Conservation (phyloP, 1,284 basidiomycete genomes). For the Hypsizygus ulmarius region DNA sequence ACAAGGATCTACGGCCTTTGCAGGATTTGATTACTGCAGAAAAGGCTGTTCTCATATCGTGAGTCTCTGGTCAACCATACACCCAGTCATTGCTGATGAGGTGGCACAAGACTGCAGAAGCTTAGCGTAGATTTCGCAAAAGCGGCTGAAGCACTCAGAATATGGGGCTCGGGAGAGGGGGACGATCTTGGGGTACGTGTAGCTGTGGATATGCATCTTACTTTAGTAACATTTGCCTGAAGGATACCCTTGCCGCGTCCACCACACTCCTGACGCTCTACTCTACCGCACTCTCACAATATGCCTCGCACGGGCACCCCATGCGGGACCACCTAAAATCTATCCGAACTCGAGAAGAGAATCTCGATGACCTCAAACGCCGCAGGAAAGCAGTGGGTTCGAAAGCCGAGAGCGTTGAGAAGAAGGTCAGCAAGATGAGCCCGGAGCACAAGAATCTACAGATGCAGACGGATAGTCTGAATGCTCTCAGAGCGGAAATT, state of each 20-base stretch:
- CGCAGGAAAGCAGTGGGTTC: slow-evolving; percentile 64
- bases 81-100: slow-evolving; percentile 1
- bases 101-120: slow-evolving; percentile 52
- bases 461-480: slow-evolving; percentile 74
- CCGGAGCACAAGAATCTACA: slow-evolving; percentile 86
- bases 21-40: slow-evolving; percentile 90
- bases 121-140: slow-evolving; percentile 66
- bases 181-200: slow-evolving; percentile 77
- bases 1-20: slow-evolving; percentile 77
- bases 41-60: slow-evolving; percentile 79
- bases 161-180: slow-evolving; percentile 85
- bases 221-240: slow-evolving; percentile 7
- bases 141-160: slow-evolving; percentile 71
- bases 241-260: slow-evolving; percentile 80
- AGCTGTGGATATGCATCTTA: slow-evolving; percentile 2
- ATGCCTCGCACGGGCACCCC: slow-evolving; percentile 70
- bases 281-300: slow-evolving; percentile 66
- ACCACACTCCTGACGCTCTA: slow-evolving; percentile 71
- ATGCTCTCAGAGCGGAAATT: slow-evolving; percentile 77
- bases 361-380: slow-evolving; percentile 74
- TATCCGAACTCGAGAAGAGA: slow-evolving; percentile 84
- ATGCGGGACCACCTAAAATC: slow-evolving; percentile 77
- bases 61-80: slow-evolving; percentile 30
- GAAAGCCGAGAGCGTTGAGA: slow-evolving; percentile 87
- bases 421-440: slow-evolving; percentile 88